Evolutionary conservation across 1,139 yeast genomes (phyloP).

Genomic region (Yamadazyma siamensis): DNA sequence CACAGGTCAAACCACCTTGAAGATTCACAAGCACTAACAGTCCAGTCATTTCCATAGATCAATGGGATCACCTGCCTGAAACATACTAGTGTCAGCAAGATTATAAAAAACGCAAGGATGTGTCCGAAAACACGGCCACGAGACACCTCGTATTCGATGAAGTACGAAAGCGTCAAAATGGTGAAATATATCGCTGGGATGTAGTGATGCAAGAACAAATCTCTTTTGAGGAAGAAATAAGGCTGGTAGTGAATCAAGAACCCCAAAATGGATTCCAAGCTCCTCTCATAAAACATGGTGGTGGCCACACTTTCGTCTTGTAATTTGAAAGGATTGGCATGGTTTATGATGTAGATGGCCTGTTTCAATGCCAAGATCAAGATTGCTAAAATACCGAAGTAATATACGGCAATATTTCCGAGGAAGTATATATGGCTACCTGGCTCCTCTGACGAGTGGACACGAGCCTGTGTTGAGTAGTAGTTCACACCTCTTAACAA

Average conservation of each 20-base stretch:
- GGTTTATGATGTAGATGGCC: slow-evolving; percentile 18
- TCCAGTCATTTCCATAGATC: slow-evolving; percentile 36
- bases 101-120: slow-evolving; percentile 14
- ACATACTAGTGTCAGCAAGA: slow-evolving; percentile 13
- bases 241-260: slow-evolving; percentile 38
- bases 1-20: slow-evolving; percentile 32
- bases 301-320: slow-evolving; percentile 14
- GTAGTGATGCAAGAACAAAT: slow-evolving; percentile 39
- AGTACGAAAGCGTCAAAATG: slow-evolving; percentile 30
- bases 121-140: slow-evolving; percentile 19
- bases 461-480: slow-evolving; percentile 20
- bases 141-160: slow-evolving; percentile 26
- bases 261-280: slow-evolving; percentile 29
- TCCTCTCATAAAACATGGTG: slow-evolving; percentile 18
- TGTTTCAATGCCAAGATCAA: slow-evolving; percentile 19
- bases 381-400: slow-evolving; percentile 21
- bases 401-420: slow-evolving; percentile 37
- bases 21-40: slow-evolving; percentile 20
- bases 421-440: slow-evolving; percentile 33
- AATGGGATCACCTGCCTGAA: slow-evolving; percentile 27
- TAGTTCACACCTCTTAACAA: slow-evolving; percentile 31
- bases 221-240: slow-evolving; percentile 28
- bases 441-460: slow-evolving; percentile 17
- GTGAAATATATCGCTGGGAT: slow-evolving; percentile 34
- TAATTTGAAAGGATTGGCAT: slow-evolving; percentile 32